Conservation (phyloP, 2,329 filamentous ascomycete genomes). For the Botrytis cinerea region DNA sequence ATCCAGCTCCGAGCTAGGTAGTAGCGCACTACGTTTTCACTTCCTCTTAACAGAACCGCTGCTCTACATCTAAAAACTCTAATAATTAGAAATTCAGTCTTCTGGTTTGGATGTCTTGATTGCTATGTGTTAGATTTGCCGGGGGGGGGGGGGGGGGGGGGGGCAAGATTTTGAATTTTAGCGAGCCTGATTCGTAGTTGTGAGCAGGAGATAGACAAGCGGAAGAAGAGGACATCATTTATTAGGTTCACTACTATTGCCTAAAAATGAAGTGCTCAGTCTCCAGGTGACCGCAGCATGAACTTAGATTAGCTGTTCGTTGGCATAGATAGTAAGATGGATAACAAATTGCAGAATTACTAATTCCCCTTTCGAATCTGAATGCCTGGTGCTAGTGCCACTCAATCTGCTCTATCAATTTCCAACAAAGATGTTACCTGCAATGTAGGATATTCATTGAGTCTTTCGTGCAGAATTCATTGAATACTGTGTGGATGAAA, state of each 20-base stretch:
- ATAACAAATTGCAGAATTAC: background rate
- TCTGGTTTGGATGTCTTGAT: background rate
- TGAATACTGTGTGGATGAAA: background rate
- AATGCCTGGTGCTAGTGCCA: background rate
- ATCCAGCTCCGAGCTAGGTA: background rate
- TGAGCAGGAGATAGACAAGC: background rate
- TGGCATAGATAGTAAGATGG: background rate
- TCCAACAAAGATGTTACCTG: background rate
- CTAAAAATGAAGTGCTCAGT: background rate
- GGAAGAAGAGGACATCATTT: background rate
- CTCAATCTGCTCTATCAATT: background rate
- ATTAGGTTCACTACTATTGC: background rate
- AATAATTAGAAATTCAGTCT: background rate
- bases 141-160: too few relatives aligned
- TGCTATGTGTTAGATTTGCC: background rate
- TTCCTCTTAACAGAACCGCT: background rate
- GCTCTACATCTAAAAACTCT: background rate
- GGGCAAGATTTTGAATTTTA: background rate
- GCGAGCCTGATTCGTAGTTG: background rate
- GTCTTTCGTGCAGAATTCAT: background rate
- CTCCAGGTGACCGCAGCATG: background rate
- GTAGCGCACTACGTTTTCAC: background rate
- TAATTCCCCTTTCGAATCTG: background rate
- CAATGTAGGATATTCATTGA: background rate
- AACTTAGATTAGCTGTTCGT: background rate